These are phyloP conservation scores for Serendipita sp. DNA, from an alignment of 768 basidiomycete genomes.

Conservation along the genomic window DNA sequence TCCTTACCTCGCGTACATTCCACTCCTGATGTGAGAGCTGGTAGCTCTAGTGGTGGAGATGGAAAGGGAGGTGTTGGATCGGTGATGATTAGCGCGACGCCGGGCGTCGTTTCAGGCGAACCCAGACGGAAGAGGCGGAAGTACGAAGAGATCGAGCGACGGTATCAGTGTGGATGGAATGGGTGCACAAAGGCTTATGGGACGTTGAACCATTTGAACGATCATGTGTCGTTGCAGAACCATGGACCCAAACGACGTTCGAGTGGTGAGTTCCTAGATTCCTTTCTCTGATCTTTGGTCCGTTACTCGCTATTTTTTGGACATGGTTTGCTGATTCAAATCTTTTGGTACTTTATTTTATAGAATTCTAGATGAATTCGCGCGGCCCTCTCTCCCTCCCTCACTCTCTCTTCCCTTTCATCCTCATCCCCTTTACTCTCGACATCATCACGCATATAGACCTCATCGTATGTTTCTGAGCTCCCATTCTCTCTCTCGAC, in stretches of 20 bases:
- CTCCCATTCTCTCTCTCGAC: too few species aligned
- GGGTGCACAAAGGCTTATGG: constrained; percentile 69
- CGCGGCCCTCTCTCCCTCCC: too few species aligned
- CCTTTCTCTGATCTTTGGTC: too few species aligned
- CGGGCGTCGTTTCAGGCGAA: neutral
- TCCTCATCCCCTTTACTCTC: too few species aligned
- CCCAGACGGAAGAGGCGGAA: constrained; percentile 6
- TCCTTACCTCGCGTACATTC: neutral
- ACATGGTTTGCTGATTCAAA: too few species aligned
- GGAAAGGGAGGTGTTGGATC: neutral
- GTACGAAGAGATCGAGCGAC: constrained; percentile 12
- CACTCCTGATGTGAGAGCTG: neutral
- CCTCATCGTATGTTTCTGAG: too few species aligned
- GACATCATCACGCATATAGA: too few species aligned
- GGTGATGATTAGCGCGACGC: neutral
- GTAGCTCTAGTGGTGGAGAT: neutral
- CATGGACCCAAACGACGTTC: constrained; percentile 72
- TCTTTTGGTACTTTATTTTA: too few species aligned
- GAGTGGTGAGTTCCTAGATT: too few species aligned
- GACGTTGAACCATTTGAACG: constrained; percentile 92
- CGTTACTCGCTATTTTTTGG: too few species aligned
- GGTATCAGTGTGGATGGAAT: constrained; percentile 14
- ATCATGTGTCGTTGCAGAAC: constrained; percentile 96
- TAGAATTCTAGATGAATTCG: too few species aligned
- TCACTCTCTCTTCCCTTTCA: too few species aligned